A percentile compares a stretch with the other conserved stretches of the same genome.
These are phyloP conservation scores for Arthroderma uncinatum DNA, from an alignment of 2,329 filamentous ascomycete genomes.

Conservation along the genomic window DNA sequence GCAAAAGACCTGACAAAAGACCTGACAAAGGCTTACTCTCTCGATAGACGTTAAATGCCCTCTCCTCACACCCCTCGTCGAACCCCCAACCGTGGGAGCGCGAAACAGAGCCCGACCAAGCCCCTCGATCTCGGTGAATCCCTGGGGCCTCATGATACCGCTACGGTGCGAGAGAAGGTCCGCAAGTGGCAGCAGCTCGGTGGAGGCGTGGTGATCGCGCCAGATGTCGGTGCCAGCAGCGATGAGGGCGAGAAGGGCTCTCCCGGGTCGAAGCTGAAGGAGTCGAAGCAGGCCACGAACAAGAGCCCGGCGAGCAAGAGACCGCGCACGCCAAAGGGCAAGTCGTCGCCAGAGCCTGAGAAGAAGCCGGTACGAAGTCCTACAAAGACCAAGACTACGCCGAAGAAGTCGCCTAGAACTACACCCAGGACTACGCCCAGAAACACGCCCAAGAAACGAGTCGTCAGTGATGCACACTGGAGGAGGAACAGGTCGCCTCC, in stretches of 20 bases:
- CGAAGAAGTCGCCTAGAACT: slow-evolving; percentile 32
- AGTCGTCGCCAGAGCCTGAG: slow-evolving; percentile 13
- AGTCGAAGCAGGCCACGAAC: slow-evolving; percentile 21
- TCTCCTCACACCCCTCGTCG: slow-evolving; percentile 29
- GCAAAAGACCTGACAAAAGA: too few species aligned
- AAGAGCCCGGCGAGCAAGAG: slow-evolving; percentile 23
- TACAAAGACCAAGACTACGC: slow-evolving; percentile 13
- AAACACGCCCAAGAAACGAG: slow-evolving; percentile 72
- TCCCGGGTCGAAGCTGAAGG: slow-evolving; percentile 18
- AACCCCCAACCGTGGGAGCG: slow-evolving; percentile 41
- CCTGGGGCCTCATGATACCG: slow-evolving; percentile 49
- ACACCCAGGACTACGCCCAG: background rate
- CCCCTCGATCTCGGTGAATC: slow-evolving; percentile 40
- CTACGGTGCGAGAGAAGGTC: slow-evolving; percentile 66
- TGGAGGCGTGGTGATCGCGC: slow-evolving; percentile 52
- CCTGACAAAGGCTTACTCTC: too few species aligned
- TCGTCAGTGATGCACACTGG: slow-evolving; percentile 88
- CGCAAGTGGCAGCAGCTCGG: slow-evolving; percentile 75
- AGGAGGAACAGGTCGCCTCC: slow-evolving; percentile 41
- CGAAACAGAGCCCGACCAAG: slow-evolving; percentile 46
- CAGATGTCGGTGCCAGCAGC: slow-evolving; percentile 50
- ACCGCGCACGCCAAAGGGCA: slow-evolving; percentile 25
- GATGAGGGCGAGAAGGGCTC: slow-evolving; percentile 29
- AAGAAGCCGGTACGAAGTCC: slow-evolving; percentile 4
- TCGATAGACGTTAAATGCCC: slow-evolving; percentile 26